Evolutionary conservation across 2,329 filamentous ascomycete genomes (phyloP).

Genomic region (Zalaria obscura): DNA sequence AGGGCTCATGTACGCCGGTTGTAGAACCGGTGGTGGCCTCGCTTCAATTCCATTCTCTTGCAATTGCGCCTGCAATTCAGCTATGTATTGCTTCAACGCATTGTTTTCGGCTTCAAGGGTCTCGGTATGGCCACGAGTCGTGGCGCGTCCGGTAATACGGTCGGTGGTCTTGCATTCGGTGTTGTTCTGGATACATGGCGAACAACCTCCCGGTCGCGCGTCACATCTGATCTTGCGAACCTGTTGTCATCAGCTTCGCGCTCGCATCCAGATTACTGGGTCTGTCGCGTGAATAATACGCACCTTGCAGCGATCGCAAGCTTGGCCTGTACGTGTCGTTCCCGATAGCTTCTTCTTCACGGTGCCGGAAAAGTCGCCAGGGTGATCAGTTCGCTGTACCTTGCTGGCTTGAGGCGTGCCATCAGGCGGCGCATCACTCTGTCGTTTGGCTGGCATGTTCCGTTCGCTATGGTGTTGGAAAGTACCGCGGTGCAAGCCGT

Average conservation of each 20-base stretch:
- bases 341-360: constrained; percentile 36
- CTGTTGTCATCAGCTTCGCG: constrained; percentile 24
- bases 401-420: constrained; percentile 9
- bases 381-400: constrained; percentile 12
- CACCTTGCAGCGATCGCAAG: constrained; percentile 81
- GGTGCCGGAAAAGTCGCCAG: constrained; percentile 24
- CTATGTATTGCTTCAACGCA: constrained; percentile 52
- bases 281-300: constrained; percentile 10
- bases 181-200: constrained; percentile 62
- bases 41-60: constrained; percentile 47
- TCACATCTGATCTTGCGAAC: constrained; percentile 82
- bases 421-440: constrained; percentile 8
- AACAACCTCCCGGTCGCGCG: constrained; percentile 65
- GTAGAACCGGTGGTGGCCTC: constrained; percentile 23
- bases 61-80: constrained; percentile 54
- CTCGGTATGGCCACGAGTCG: constrained; percentile 64
- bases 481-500: constrained; percentile 8
- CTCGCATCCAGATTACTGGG: too few relatives aligned
- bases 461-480: constrained; percentile 10
- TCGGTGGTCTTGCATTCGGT: constrained; percentile 76
- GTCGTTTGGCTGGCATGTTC: constrained; percentile 11
- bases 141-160: constrained; percentile 69
- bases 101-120: constrained; percentile 58
- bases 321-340: constrained; percentile 59
- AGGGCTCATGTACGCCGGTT: constrained; percentile 1